Percentiles rank a stretch among this genome's conserved stretches.
Conservation (phyloP, 441 rosid genomes). For the Raphanus hybrid region DNA sequence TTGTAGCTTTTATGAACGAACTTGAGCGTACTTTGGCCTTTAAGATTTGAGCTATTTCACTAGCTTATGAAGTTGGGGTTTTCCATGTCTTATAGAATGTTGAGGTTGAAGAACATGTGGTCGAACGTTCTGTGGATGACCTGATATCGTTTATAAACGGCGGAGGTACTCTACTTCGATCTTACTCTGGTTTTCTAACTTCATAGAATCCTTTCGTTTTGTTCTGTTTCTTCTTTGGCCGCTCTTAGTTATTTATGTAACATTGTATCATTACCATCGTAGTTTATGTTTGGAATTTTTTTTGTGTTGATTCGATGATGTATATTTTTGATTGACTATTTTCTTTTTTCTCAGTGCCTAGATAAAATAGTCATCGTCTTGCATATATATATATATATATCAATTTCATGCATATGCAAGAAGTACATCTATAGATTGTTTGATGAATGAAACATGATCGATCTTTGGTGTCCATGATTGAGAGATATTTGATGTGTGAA, state of each 20-base stretch:
- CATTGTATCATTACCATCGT: background rate
- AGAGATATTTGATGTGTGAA: conserved; percentile 31
- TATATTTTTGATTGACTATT: background rate
- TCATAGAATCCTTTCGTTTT: background rate
- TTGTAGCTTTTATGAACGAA: conserved; percentile 20
- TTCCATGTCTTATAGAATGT: conserved; percentile 57
- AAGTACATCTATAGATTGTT: conserved; percentile 14
- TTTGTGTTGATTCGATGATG: background rate
- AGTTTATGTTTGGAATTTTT: background rate
- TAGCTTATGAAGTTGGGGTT: conserved; percentile 29
- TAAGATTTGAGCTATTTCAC: conserved; percentile 20
- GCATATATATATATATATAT: no score
- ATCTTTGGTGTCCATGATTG: conserved; percentile 15
- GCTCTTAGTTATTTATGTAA: background rate
- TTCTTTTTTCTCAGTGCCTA: background rate
- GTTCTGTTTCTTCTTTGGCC: conserved; percentile 17
- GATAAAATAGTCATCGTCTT: background rate
- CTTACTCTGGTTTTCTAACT: conserved; percentile 21
- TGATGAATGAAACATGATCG: conserved; percentile 29
- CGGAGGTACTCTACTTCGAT: conserved; percentile 53
- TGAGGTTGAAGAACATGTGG: conserved; percentile 72
- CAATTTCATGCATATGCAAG: background rate
- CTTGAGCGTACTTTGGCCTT: background rate
- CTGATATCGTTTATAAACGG: conserved; percentile 84
- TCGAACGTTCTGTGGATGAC: conserved; percentile 91